Evolutionary conservation across 129 eudicot genomes (phyloP).

Genomic region (Centrapalus pauciflorus): DNA sequence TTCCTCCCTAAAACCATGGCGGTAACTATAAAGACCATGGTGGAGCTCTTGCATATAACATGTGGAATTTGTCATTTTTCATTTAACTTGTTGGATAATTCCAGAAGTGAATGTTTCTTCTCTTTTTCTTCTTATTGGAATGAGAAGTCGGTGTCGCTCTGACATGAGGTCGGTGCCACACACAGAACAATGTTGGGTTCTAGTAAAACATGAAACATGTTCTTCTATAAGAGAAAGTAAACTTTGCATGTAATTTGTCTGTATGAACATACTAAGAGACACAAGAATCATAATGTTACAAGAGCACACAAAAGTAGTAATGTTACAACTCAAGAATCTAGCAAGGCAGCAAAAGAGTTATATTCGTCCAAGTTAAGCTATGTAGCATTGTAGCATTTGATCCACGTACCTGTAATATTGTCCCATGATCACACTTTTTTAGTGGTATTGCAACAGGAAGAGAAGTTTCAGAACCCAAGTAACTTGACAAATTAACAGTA

Average conservation of each 20-base stretch:
- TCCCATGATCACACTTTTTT: constrained; percentile 55
- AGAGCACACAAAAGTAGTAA: constrained; percentile 2
- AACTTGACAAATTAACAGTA: constrained; percentile 49
- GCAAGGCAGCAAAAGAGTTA: constrained; percentile 3
- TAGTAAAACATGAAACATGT: not conserved
- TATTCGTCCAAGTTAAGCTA: not conserved
- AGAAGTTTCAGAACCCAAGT: constrained; percentile 43
- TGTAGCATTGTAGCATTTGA: not conserved
- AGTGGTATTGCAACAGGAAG: constrained; percentile 53
- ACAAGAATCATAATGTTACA: not conserved
- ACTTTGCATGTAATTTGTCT: not conserved
- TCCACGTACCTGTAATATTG: constrained; percentile 53
- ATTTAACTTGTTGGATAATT: not conserved
- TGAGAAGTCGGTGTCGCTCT: not conserved
- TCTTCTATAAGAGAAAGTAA: not conserved
- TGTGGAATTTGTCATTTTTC: not conserved
- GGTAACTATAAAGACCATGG: not conserved
- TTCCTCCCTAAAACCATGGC: not conserved
- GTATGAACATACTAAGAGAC: not conserved
- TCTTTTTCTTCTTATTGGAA: not conserved
- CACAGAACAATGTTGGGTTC: not conserved
- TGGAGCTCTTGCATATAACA: not conserved
- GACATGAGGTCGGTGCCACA: not conserved
- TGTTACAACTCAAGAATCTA: not conserved
- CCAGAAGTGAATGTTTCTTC: not conserved